phyloP scores from a whole-genome alignment of 768 basidiomycete genomes.

The Lentinus brumalis region DNA sequence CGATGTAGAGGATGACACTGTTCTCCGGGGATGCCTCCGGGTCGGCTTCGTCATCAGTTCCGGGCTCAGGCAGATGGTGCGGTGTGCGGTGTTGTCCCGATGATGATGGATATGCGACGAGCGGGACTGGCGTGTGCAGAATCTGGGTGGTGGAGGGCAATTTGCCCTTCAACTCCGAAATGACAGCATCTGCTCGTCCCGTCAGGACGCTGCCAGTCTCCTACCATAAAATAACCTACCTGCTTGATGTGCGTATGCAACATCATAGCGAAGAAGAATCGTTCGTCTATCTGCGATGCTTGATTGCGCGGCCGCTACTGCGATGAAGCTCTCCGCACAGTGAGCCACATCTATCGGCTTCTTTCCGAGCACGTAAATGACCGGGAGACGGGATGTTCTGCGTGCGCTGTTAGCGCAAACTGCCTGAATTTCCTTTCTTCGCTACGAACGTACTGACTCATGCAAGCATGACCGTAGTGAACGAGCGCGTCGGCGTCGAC shows the following conservation, averaged over 20 bases:
- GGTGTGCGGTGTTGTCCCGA: not conserved
- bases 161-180: conserved; percentile 29
- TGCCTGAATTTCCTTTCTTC: not conserved
- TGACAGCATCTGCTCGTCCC: conserved; percentile 35
- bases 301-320: conserved; percentile 29
- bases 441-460: conserved; percentile 71
- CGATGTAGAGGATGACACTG: conserved; percentile 60
- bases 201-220: not conserved
- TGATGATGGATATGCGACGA: conserved; percentile 21
- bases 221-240: conserved; percentile 42
- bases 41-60: not conserved
- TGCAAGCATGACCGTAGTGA: conserved; percentile 96
- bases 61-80: not conserved
- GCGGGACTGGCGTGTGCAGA: conserved; percentile 39
- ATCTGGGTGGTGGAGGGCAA: conserved; percentile 33
- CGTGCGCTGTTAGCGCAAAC: not conserved
- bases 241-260: conserved; percentile 69
- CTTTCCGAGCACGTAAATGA: conserved; percentile 89
- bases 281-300: conserved; percentile 23
- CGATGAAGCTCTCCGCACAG: conserved; percentile 47
- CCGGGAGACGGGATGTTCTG: conserved; percentile 86
- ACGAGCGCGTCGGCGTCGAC: conserved; percentile 89
- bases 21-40: conserved; percentile 24
- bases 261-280: conserved; percentile 72
- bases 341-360: conserved; percentile 58